Percentiles rank a stretch among this genome's conserved stretches.
phyloP scores from a whole-genome alignment of 768 basidiomycete species.

The Trametes coccinea region DNA sequence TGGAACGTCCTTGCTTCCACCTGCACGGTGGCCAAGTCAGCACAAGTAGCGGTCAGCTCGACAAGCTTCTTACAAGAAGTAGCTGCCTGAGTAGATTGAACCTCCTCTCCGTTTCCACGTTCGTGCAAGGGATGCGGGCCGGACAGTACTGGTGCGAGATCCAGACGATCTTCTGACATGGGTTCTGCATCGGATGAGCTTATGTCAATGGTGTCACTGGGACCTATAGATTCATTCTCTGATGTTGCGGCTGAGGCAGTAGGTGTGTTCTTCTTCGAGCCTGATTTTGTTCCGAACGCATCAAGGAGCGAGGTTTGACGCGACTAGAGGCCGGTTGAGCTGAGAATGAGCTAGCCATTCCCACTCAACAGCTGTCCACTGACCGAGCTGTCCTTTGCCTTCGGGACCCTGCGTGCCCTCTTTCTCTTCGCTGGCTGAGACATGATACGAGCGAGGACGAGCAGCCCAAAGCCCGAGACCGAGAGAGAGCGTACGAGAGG shows the following conservation, averaged over 20 bases:
- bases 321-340: conserved; percentile 3
- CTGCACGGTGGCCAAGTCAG: neutral
- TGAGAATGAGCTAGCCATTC: neutral
- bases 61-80: neutral
- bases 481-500: neutral
- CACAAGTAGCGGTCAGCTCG: no score
- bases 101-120: neutral
- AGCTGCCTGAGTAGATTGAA: neutral
- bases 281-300: conserved; percentile 6
- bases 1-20: conserved; percentile 40
- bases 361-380: neutral
- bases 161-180: neutral
- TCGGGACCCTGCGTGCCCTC: neutral
- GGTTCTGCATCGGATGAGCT: conserved; percentile 16
- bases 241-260: conserved; percentile 10
- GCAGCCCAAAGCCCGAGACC: no score
- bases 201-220: conserved; percentile 12
- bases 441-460: neutral
- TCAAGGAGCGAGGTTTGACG: conserved; percentile 19
- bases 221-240: conserved; percentile 6
- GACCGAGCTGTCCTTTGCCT: conserved; percentile 9
- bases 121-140: neutral
- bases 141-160: neutral
- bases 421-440: conserved; percentile 4
- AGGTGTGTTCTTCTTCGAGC: conserved; percentile 2